phyloP scores from a whole-genome alignment of 2,329 filamentous ascomycete genomes.

The Fusarium buharicum region DNA sequence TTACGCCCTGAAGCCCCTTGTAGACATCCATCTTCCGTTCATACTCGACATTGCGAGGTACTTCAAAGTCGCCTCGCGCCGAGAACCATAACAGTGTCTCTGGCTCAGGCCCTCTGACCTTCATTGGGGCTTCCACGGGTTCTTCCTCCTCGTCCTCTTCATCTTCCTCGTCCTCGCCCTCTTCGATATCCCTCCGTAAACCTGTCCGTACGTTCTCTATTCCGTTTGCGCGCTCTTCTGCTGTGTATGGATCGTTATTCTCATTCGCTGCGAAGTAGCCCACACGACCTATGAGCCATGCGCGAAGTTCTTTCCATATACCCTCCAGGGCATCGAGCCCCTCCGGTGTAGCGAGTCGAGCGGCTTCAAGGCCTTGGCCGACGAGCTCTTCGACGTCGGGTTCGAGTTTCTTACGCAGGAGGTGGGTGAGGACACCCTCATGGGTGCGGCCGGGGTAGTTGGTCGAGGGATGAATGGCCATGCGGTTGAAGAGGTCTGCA shows the following conservation, averaged over 20 bases:
- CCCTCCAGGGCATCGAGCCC: constrained; percentile 58
- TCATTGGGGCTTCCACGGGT: constrained; percentile 40
- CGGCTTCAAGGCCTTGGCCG: constrained; percentile 66
- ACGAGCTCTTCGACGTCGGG: constrained; percentile 80
- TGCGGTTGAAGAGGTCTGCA: constrained; percentile 72
- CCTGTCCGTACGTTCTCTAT: constrained; percentile 78
- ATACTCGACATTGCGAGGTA: constrained; percentile 59
- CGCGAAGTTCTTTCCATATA: constrained; percentile 64
- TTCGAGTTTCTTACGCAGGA: constrained; percentile 86
- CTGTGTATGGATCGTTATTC: constrained; percentile 73
- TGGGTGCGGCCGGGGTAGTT: constrained; percentile 78
- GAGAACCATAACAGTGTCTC: constrained; percentile 61
- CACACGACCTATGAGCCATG: constrained; percentile 56
- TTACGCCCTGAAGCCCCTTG: constrained; percentile 51
- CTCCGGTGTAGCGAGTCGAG: constrained; percentile 56
- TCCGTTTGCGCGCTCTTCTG: constrained; percentile 73
- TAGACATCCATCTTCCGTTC: constrained; percentile 50
- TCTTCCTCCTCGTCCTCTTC: constrained; percentile 58
- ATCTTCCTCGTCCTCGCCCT: constrained; percentile 64
- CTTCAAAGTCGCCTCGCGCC: constrained; percentile 56
- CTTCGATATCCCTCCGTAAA: constrained; percentile 65
- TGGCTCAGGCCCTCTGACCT: constrained; percentile 54
- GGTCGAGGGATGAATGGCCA: constrained; percentile 80
- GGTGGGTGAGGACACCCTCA: constrained; percentile 71
- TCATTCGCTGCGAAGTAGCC: constrained; percentile 56